A percentile compares a stretch with the other conserved stretches of the same genome.
phyloP scores from a whole-genome alignment of 805 yeast genomes.

The Brettanomyces bruxellensis region DNA sequence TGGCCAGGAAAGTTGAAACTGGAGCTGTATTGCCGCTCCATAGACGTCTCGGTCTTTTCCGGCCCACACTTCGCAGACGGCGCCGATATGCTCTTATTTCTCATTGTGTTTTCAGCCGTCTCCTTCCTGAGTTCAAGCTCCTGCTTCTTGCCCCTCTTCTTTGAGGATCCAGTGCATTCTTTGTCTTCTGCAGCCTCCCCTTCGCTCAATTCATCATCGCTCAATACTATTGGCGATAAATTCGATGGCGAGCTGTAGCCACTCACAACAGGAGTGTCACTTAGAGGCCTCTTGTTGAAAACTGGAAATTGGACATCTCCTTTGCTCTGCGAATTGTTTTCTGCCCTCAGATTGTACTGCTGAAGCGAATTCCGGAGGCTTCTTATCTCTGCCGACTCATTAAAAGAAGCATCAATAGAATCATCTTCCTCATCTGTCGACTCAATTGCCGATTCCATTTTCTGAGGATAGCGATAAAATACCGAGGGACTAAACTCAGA shows the following conservation, averaged over 20 bases:
- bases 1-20: constrained; percentile 82
- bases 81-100: constrained; percentile 5
- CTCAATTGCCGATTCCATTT: constrained; percentile 16
- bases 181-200: constrained; percentile 10
- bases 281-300: constrained; percentile 63
- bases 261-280: constrained; percentile 66
- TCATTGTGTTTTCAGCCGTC: constrained; percentile 19
- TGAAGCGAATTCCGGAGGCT: background rate
- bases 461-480: constrained; percentile 6
- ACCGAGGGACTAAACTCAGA: constrained; percentile 9
- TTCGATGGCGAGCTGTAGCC: constrained; percentile 44
- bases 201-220: constrained; percentile 22
- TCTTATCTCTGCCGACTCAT: background rate
- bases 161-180: background rate
- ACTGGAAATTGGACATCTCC: background rate
- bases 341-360: background rate
- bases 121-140: constrained; percentile 5
- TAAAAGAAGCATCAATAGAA: background rate
- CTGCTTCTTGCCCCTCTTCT: constrained; percentile 6
- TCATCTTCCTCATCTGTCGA: constrained; percentile 15
- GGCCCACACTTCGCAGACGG: background rate
- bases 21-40: constrained; percentile 1
- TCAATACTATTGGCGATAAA: constrained; percentile 16
- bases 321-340: too few relatives aligned
- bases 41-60: background rate